Percentiles rank a stretch among this genome's conserved stretches.
phyloP scores from a whole-genome alignment of 164 flowering plant species.

The Nymphaea colorata region DNA sequence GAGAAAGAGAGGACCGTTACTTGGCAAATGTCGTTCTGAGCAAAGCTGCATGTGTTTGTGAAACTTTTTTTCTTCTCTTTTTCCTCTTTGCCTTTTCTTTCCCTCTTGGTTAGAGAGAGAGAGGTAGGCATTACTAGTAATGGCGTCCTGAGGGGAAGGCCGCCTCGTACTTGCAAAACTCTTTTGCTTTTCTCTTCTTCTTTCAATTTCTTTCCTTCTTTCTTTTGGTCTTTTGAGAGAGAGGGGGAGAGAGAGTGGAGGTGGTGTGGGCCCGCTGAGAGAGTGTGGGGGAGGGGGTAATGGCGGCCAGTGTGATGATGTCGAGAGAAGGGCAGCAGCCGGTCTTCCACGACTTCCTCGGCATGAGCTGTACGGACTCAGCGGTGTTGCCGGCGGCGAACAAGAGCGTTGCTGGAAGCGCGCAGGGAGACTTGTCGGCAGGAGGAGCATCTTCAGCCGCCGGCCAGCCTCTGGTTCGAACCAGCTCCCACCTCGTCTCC shows the following conservation, averaged over 20 bases:
- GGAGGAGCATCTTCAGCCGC: background rate
- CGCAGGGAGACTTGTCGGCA: background rate
- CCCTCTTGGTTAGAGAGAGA: background rate
- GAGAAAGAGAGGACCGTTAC: background rate
- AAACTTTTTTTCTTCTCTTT: background rate
- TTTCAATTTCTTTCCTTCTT: background rate
- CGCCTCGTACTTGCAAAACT: background rate
- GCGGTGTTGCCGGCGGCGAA: background rate
- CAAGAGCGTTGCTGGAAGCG: background rate
- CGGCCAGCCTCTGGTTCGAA: background rate
- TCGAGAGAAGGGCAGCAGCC: conserved; percentile 9
- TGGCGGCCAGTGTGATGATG: conserved; percentile 12
- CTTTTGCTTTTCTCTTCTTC: background rate
- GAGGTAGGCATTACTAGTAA: no score
- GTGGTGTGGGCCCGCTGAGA: background rate
- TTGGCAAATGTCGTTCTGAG: background rate
- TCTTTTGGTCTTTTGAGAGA: background rate
- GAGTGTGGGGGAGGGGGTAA: conserved; percentile 1
- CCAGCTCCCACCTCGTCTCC: background rate
- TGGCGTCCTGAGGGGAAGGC: no score
- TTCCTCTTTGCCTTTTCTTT: background rate
- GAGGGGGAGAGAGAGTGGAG: background rate
- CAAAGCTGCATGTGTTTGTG: background rate
- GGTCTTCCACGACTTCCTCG: conserved; percentile 14
- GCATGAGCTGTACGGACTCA: conserved; percentile 6